phyloP scores from a whole-genome alignment of 1,139 yeast species.

The Taphrina betulina region DNA sequence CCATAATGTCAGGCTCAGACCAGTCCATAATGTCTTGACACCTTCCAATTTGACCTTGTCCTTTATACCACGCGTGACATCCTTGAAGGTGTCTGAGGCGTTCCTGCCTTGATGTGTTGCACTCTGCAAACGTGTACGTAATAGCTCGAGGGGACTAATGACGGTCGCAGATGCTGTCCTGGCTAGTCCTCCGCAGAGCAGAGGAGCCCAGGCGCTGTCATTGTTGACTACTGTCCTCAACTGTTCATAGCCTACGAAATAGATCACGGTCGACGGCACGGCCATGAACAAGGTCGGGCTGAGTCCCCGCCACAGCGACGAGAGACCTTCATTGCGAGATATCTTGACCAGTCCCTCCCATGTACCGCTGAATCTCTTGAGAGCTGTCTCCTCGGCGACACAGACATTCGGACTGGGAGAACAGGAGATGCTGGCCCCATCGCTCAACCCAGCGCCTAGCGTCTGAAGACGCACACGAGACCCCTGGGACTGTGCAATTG shows the following conservation, averaged over 20 bases:
- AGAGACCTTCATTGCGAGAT: constrained; percentile 66
- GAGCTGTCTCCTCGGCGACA: constrained; percentile 28
- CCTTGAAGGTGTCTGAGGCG: constrained; percentile 29
- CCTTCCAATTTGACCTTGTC: constrained; percentile 62
- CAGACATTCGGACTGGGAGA: constrained; percentile 29
- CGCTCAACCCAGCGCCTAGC: not conserved
- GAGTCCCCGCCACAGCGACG: constrained; percentile 86
- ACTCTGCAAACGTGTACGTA: constrained; percentile 86
- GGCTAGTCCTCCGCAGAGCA: constrained; percentile 83
- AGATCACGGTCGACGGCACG: constrained; percentile 86
- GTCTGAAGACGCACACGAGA: constrained; percentile 3
- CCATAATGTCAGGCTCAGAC: constrained; percentile 85
- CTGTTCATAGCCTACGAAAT: constrained; percentile 85
- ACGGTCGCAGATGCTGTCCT: constrained; percentile 79
- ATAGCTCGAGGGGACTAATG: constrained; percentile 82
- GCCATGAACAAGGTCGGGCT: constrained; percentile 84
- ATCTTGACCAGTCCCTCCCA: constrained; percentile 71
- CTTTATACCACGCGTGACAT: constrained; percentile 52
- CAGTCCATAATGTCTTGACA: constrained; percentile 67
- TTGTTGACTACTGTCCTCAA: constrained; percentile 41
- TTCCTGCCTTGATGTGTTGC: constrained; percentile 40
- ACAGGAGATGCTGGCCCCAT: constrained; percentile 3
- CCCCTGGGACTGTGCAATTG: constrained; percentile 9
- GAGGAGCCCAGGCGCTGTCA: constrained; percentile 54
- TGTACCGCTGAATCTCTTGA: constrained; percentile 52